Conservation (phyloP, 163 green algal species). For the Chloroidium sp. region DNA sequence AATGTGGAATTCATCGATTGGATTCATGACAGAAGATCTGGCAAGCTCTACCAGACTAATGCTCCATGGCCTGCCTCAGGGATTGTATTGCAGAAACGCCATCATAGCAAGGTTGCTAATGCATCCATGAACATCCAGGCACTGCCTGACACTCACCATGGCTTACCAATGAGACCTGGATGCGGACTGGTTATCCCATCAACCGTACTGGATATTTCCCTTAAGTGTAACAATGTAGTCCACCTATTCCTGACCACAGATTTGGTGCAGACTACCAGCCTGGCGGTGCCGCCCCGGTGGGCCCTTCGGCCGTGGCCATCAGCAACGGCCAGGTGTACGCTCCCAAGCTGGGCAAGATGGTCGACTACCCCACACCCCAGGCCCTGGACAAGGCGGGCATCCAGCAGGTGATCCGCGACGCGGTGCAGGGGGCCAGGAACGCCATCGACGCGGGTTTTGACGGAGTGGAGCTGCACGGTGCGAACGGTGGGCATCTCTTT, state of each 20-base stretch:
- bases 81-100: no score
- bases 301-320: constrained; percentile 38
- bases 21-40: no score
- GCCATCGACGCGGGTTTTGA: constrained; percentile 42
- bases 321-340: constrained; percentile 7
- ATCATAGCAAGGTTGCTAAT: no score
- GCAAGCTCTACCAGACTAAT: no score
- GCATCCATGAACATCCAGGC: no score
- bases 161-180: no score
- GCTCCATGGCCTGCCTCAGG: no score
- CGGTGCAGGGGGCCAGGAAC: constrained; percentile 43
- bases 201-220: no score
- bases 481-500: constrained; percentile 1
- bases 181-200: no score
- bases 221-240: background rate
- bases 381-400: constrained; percentile 40
- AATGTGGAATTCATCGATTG: background rate
- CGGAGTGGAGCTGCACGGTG: constrained; percentile 10
- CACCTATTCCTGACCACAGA: background rate
- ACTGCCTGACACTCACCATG: no score
- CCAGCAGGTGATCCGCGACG: constrained; percentile 36
- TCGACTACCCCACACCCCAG: constrained; percentile 24
- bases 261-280: constrained; percentile 55
- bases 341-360: constrained; percentile 3
- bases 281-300: constrained; percentile 36